These are phyloP conservation scores for Sisymbrium irio DNA, from an alignment of 345 rosid species.

Conservation along the genomic window DNA sequence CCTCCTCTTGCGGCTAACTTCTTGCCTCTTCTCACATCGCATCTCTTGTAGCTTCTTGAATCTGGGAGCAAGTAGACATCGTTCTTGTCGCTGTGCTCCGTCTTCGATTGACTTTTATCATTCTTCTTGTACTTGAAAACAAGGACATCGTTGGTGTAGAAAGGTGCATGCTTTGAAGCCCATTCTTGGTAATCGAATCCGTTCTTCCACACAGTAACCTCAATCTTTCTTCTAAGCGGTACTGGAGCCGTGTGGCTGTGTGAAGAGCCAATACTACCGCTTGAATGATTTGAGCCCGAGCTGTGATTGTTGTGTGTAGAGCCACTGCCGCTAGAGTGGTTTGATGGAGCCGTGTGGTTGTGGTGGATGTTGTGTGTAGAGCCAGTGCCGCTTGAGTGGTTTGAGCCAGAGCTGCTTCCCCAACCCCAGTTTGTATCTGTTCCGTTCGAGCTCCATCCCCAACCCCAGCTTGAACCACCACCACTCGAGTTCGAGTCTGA, in stretches of 20 bases:
- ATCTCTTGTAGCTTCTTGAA: slow-evolving; percentile 4
- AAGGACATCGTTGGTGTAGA: slow-evolving; percentile 9
- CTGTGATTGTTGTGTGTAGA: not conserved
- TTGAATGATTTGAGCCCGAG: not conserved
- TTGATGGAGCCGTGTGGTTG: not conserved
- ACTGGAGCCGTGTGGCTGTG: not conserved
- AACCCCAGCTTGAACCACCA: slow-evolving; percentile 19
- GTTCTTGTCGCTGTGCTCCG: not conserved
- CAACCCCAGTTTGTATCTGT: slow-evolving; percentile 14
- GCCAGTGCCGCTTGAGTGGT: no score
- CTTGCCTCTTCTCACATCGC: not conserved
- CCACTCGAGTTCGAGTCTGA: slow-evolving; percentile 4
- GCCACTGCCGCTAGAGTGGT: not conserved
- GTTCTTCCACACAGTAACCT: slow-evolving; percentile 4
- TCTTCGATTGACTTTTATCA: not conserved
- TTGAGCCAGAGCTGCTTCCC: slow-evolving; percentile 2
- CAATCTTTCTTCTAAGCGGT: not conserved
- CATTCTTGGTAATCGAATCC: slow-evolving; percentile 12
- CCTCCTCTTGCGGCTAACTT: slow-evolving; percentile 5
- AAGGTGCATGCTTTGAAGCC: slow-evolving; percentile 5
- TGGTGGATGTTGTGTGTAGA: no score
- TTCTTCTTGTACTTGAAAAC: not conserved
- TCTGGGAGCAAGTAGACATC: slow-evolving; percentile 13
- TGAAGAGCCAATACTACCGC: not conserved
- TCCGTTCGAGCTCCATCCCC: slow-evolving; percentile 10